phyloP scores from a whole-genome alignment of 176 grass and related monocot genomes.

The Typha latifolia region DNA sequence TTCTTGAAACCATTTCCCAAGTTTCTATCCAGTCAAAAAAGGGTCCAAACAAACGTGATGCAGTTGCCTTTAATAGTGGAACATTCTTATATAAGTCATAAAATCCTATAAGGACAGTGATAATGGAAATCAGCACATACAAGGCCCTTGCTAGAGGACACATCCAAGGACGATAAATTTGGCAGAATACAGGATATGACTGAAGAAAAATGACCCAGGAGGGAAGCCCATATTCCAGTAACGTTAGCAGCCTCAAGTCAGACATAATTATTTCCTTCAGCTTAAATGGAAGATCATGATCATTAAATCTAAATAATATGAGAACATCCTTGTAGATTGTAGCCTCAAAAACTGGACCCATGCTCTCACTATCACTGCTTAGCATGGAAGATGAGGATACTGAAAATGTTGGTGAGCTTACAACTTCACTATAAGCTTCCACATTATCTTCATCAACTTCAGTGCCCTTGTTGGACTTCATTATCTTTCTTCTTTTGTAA shows the following conservation, averaged over 20 bases:
- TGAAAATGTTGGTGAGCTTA: slow-evolving; percentile 56
- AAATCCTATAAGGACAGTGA: slow-evolving; percentile 94
- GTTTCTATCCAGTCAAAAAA: slow-evolving; percentile 99
- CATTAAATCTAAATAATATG: slow-evolving; percentile 79
- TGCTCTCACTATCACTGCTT: slow-evolving; percentile 40
- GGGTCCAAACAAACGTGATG: slow-evolving; percentile 87
- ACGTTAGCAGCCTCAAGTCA: slow-evolving; percentile 75
- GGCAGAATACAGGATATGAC: slow-evolving; percentile 93
- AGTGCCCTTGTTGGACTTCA: slow-evolving; percentile 25
- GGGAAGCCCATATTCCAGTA: slow-evolving; percentile 91
- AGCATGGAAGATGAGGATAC: slow-evolving; percentile 33
- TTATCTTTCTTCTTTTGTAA: slow-evolving; percentile 92
- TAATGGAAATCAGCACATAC: slow-evolving; percentile 80
- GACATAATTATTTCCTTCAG: slow-evolving; percentile 69
- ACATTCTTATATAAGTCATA: slow-evolving; percentile 99
- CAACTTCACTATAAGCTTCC: slow-evolving; percentile 58
- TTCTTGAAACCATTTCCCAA: slow-evolving; percentile 95
- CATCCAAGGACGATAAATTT: slow-evolving; percentile 98
- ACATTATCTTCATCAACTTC: slow-evolving; percentile 27
- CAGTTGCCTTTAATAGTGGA: slow-evolving; percentile 81
- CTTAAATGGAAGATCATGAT: slow-evolving; percentile 79
- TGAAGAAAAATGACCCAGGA: slow-evolving; percentile 96
- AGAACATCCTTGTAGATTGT: slow-evolving; percentile 67
- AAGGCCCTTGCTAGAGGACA: slow-evolving; percentile 77
- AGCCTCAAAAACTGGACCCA: slow-evolving; percentile 29